Evolutionary conservation across 2,329 filamentous ascomycete genomes (phyloP).

Genomic region (Aspergillus aculeatus): DNA sequence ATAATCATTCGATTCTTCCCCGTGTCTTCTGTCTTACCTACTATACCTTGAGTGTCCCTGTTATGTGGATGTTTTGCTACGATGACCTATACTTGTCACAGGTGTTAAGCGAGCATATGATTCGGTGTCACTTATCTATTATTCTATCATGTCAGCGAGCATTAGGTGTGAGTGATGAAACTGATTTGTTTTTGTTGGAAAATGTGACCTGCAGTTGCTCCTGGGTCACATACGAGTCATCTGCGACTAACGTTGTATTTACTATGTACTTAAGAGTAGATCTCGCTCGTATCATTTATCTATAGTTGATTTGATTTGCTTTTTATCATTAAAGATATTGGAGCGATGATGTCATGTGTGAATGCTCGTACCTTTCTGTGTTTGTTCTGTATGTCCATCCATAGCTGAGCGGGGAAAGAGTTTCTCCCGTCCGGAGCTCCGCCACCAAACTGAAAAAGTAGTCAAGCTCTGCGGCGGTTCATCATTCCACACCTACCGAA

Average conservation of each 20-base stretch:
- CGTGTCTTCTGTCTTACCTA: conserved; percentile 12
- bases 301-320: conserved; percentile 23
- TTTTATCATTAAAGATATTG: no score
- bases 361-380: not conserved
- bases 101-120: conserved; percentile 36
- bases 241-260: conserved; percentile 25
- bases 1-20: conserved; percentile 12
- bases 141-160: conserved; percentile 31
- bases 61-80: conserved; percentile 13
- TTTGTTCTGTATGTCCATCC: not conserved
- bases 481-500: not conserved
- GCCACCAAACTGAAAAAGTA: not conserved
- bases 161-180: conserved; percentile 35
- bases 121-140: conserved; percentile 21
- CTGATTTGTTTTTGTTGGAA: conserved; percentile 13
- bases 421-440: conserved; percentile 1
- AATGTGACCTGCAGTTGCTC: conserved; percentile 9
- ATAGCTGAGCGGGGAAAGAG: not conserved
- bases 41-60: conserved; percentile 10
- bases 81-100: conserved; percentile 21
- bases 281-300: conserved; percentile 14
- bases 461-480: not conserved
- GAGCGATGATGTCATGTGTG: not conserved
- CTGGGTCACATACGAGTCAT: conserved; percentile 20
- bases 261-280: conserved; percentile 29